A percentile compares a stretch with the other conserved stretches of the same genome.
Conservation (phyloP, 768 basidiomycete species). For the Hemileccinum rubropunctum region DNA sequence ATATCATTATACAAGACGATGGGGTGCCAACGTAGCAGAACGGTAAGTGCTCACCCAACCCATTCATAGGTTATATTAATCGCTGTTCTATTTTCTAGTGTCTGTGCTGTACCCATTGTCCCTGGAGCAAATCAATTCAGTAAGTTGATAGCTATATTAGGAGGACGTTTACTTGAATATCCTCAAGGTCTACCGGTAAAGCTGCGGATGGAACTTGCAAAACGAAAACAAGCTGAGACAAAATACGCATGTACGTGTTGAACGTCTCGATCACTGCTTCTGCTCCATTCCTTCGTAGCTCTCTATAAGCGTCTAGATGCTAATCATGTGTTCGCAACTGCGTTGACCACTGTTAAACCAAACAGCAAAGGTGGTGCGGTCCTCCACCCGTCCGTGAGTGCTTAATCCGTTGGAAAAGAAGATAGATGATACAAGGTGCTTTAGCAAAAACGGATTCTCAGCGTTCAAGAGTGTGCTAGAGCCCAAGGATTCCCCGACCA, state of each 20-base stretch:
- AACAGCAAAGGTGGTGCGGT: slow-evolving; percentile 44
- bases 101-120: slow-evolving; percentile 52
- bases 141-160: slow-evolving; percentile 24
- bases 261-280: background rate
- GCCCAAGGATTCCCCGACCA: slow-evolving; percentile 77
- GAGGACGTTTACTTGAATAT: background rate
- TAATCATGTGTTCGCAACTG: slow-evolving; percentile 56
- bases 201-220: slow-evolving; percentile 38
- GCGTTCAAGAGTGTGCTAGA: slow-evolving; percentile 65
- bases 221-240: slow-evolving; percentile 23
- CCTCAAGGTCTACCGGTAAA: slow-evolving; percentile 41
- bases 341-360: slow-evolving; percentile 56
- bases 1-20: slow-evolving; percentile 57
- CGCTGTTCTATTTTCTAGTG: slow-evolving; percentile 31
- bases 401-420: background rate
- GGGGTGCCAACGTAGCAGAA: slow-evolving; percentile 44
- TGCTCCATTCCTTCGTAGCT: slow-evolving; percentile 32
- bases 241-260: slow-evolving; percentile 26
- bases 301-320: slow-evolving; percentile 57
- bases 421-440: background rate
- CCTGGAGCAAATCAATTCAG: slow-evolving; percentile 51
- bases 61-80: background rate
- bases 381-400: slow-evolving; percentile 45
- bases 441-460: slow-evolving; percentile 71
- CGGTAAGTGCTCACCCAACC: slow-evolving; percentile 38